A percentile compares a stretch with the other conserved stretches of the same genome.
phyloP scores from a whole-genome alignment of 768 basidiomycete species.

The Hericium erinaceus region DNA sequence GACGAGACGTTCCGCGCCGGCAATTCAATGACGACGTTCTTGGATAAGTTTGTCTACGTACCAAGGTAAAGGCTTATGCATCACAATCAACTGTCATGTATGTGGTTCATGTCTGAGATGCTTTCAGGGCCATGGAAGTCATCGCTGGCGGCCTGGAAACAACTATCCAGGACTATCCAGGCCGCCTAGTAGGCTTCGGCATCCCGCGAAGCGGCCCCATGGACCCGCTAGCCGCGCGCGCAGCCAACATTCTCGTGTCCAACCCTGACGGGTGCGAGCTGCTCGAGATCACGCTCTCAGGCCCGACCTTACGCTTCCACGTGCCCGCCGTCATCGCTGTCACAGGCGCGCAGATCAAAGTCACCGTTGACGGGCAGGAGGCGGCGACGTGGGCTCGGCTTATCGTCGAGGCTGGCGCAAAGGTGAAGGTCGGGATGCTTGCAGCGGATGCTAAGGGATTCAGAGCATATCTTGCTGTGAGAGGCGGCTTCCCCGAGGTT shows the following conservation, averaged over 20 bases:
- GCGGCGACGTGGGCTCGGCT: constrained; percentile 41
- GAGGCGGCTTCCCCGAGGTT: constrained; percentile 51
- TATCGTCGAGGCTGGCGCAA: constrained; percentile 36
- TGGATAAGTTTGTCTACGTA: constrained; percentile 32
- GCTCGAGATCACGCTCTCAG: constrained; percentile 38
- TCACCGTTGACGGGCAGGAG: constrained; percentile 31
- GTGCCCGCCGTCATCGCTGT: constrained; percentile 40
- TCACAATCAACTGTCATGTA: constrained; percentile 2
- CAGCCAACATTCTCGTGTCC: constrained; percentile 50
- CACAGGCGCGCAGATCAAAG: constrained; percentile 21
- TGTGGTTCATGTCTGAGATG: background rate
- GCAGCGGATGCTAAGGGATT: constrained; percentile 20
- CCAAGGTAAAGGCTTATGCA: constrained; percentile 27
- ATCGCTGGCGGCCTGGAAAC: constrained; percentile 46
- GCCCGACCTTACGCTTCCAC: constrained; percentile 39
- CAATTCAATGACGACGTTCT: constrained; percentile 37
- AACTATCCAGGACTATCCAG: constrained; percentile 50
- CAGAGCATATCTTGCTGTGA: constrained; percentile 45
- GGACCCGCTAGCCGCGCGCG: constrained; percentile 47
- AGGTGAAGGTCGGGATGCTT: constrained; percentile 24
- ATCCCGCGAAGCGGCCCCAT: constrained; percentile 58
- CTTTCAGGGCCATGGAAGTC: constrained; percentile 40
- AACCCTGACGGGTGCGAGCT: constrained; percentile 43
- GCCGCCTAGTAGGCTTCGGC: constrained; percentile 42
- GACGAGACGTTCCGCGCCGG: constrained; percentile 33